Conservation (phyloP, 176 grass and related monocot species). For the Zizania latifolia region DNA sequence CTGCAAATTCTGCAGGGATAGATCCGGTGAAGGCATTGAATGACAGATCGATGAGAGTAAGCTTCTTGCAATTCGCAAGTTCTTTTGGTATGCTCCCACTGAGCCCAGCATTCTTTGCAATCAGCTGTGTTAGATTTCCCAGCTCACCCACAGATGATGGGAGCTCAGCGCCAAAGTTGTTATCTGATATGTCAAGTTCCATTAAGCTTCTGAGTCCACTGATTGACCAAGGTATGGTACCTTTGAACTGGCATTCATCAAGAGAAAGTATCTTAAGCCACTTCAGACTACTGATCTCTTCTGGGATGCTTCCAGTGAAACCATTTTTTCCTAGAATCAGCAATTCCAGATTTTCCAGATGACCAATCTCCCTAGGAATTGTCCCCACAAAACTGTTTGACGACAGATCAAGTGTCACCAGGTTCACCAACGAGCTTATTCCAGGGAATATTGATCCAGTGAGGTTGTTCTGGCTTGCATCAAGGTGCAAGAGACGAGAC, state of each 20-base stretch:
- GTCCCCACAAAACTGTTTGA: conserved; percentile 67
- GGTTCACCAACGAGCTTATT: conserved; percentile 50
- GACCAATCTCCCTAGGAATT: conserved; percentile 60
- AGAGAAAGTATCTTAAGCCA: conserved; percentile 55
- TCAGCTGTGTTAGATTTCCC: conserved; percentile 48
- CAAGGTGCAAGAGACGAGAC: conserved; percentile 61
- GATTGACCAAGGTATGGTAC: conserved; percentile 55
- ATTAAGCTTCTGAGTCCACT: conserved; percentile 60
- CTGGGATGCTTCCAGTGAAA: conserved; percentile 62
- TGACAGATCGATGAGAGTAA: conserved; percentile 54
- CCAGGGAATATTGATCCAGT: conserved; percentile 63
- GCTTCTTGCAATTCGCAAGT: conserved; percentile 74
- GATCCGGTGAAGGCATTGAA: conserved; percentile 63
- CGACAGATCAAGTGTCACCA: conserved; percentile 75
- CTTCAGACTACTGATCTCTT: conserved; percentile 64
- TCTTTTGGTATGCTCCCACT: conserved; percentile 61
- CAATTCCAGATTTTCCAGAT: conserved; percentile 39
- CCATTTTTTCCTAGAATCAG: conserved; percentile 65
- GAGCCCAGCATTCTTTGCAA: conserved; percentile 63
- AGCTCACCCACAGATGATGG: conserved; percentile 56
- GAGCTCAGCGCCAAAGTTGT: conserved; percentile 63
- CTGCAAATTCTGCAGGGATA: conserved; percentile 61
- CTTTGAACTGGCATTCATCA: conserved; percentile 62
- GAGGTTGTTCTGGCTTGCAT: conserved; percentile 61
- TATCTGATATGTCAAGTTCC: conserved; percentile 83